phyloP scores from a whole-genome alignment of 2,329 filamentous ascomycete species.

The Apiospora koreana region DNA sequence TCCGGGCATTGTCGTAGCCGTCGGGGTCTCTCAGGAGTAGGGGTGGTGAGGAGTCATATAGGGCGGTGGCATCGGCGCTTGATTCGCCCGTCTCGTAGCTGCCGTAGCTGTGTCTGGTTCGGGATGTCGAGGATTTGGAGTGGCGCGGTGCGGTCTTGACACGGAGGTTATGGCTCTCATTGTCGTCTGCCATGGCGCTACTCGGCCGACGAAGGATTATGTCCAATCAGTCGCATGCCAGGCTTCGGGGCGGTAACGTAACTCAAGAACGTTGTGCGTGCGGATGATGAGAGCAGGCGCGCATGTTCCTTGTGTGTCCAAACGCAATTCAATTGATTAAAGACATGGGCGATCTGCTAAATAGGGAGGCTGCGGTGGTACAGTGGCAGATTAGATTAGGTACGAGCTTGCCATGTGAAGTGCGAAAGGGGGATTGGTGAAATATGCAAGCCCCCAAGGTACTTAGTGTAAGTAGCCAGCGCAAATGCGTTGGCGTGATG shows the following conservation, averaged over 20 bases:
- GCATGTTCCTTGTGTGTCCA: neutral
- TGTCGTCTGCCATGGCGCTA: slow-evolving; percentile 16
- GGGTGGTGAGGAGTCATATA: slow-evolving; percentile 18
- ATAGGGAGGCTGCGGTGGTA: neutral
- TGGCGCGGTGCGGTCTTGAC: slow-evolving; percentile 21
- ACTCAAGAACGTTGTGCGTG: neutral
- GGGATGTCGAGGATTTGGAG: slow-evolving; percentile 30
- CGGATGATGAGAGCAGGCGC: neutral
- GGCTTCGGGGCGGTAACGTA: slow-evolving; percentile 8
- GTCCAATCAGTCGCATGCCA: slow-evolving; percentile 6
- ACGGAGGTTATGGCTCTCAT: slow-evolving; percentile 9
- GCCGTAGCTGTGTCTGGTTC: slow-evolving; percentile 32
- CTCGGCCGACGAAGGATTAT: neutral
- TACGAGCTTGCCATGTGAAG: neutral
- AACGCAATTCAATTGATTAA: slow-evolving; percentile 4
- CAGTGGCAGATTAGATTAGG: neutral
- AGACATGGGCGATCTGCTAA: slow-evolving; percentile 1
- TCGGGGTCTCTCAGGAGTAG: slow-evolving; percentile 18
- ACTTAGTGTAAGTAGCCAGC: neutral
- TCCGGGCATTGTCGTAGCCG: slow-evolving; percentile 23
- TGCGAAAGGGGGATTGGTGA: neutral
- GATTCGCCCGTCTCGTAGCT: slow-evolving; percentile 48
- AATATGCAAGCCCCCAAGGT: neutral
- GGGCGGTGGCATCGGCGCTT: slow-evolving; percentile 37
- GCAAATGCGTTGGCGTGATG: slow-evolving; percentile 8